Evolutionary conservation across 2,329 filamentous ascomycete genomes (phyloP), one percentile per base, ranked within the genome.

Genomic region (Fusarium concolor): DNA sequence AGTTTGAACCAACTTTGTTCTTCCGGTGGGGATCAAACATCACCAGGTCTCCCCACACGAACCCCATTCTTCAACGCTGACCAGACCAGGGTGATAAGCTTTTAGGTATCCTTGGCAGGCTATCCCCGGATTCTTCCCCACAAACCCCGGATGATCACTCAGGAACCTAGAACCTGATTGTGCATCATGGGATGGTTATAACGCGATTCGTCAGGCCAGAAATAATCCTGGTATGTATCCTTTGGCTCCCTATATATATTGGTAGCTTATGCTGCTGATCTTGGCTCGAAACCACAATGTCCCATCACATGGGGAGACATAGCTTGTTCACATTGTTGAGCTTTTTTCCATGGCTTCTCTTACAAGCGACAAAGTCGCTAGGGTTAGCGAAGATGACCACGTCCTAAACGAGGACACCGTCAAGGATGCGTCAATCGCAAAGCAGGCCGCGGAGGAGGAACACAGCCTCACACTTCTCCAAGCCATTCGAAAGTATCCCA

Each of bases 301-400:
- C 7, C 14, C 14, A 8, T 20, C 17, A 12, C 12, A 24, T 22
- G 24, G 12, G 28, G 31, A n/a, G 15, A 18, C 28, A 17, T 22
- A 33, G 10, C 18, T 17, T 43, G 28, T n/a, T 7, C 10, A 38
- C 15, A 39, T 35, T 31, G 29, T 33, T 33, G 18, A n/a, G 31
- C 17, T n/a, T 18, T 38, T 26, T 35, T 43, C n/a, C 24, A 61
- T 61, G 56, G 28, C 56, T 35, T 22, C 38, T n/a, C 35, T 54
- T 9, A 15, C 39, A 6, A 45, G 70, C 37, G 66, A 69, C 33
- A 69, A 69, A 37, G 66, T 69, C n/a, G 50, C 44, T 20, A 63
- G 60, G 18, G 51, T 64, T 20, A 64, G 66, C n/a, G 57, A 70
- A 49, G 58, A 70, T 50, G 66, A 70, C 24, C 54, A 67, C 17